phyloP scores from a whole-genome alignment of 1,139 yeast species.

The Geotrichum fermentans region DNA sequence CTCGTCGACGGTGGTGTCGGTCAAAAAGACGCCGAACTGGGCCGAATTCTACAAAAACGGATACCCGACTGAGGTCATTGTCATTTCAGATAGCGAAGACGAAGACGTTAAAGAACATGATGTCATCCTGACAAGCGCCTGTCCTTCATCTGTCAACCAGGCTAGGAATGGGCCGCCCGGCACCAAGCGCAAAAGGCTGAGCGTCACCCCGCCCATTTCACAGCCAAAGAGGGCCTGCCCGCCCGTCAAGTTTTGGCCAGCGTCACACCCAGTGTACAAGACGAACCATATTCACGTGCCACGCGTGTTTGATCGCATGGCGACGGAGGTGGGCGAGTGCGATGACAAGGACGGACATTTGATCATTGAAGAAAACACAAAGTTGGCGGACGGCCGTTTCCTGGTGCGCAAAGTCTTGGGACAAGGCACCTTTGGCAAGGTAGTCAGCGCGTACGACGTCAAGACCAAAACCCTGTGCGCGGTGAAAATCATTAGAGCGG shows the following conservation, averaged over 20 bases:
- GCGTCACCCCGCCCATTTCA: not conserved
- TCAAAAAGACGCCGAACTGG: conserved; percentile 29
- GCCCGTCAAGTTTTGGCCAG: conserved; percentile 1
- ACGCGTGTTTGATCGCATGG: conserved; percentile 3
- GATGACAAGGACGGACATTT: conserved; percentile 16
- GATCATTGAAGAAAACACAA: conserved; percentile 6
- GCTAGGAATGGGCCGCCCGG: not conserved
- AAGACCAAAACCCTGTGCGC: conserved; percentile 67
- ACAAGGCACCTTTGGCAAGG: conserved; percentile 97
- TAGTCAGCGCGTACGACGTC: conserved; percentile 50
- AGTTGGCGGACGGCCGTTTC: conserved; percentile 44
- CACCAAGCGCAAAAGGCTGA: not conserved
- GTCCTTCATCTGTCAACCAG: conserved; percentile 10
- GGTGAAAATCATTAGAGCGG: conserved; percentile 68
- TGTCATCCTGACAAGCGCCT: not conserved
- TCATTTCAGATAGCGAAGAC: conserved; percentile 33
- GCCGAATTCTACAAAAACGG: conserved; percentile 35
- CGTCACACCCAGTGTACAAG: conserved; percentile 8
- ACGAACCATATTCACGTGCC: conserved; percentile 10
- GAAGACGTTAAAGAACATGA: conserved; percentile 20
- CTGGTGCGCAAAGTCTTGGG: conserved; percentile 51
- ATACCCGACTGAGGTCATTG: conserved; percentile 36
- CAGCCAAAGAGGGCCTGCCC: not conserved
- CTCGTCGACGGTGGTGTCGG: not conserved
- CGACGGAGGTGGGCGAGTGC: not conserved